Conservation (phyloP, 306 rosid species). For the Sindora glabra region DNA sequence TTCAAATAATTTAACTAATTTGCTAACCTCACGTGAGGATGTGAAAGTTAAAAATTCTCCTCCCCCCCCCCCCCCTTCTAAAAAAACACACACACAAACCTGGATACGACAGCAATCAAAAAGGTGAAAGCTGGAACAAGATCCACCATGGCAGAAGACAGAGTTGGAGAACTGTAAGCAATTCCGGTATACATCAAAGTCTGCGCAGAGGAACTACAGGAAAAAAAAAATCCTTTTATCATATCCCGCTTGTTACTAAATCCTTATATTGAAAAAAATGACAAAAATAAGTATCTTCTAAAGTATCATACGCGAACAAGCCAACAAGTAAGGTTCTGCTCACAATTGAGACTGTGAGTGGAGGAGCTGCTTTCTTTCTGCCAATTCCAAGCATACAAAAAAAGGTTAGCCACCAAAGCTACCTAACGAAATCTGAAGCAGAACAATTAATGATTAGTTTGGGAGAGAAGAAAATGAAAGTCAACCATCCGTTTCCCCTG, state of each 20-base stretch:
- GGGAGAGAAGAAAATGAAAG: not conserved
- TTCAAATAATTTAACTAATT: too few species aligned
- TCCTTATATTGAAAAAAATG: not conserved
- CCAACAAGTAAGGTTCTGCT: too few species aligned
- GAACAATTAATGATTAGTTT: too few species aligned
- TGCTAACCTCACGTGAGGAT: too few species aligned
- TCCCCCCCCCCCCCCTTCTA: too few species aligned
- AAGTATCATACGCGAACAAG: slow-evolving; percentile 12
- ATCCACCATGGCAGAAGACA: slow-evolving; percentile 31
- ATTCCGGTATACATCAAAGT: slow-evolving; percentile 24
- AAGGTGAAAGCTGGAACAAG: slow-evolving; percentile 47
- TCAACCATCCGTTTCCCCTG: too few species aligned
- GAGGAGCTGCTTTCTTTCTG: too few species aligned
- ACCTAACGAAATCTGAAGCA: not conserved
- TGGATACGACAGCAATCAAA: slow-evolving; percentile 23
- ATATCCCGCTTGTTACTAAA: too few species aligned
- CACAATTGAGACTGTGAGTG: too few species aligned
- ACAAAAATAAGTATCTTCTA: not conserved
- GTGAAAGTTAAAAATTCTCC: too few species aligned
- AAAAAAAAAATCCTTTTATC: not conserved
- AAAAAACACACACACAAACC: slow-evolving; percentile 40
- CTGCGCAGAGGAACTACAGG: slow-evolving; percentile 16
- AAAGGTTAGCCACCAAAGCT: not conserved
- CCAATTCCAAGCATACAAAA: too few species aligned
- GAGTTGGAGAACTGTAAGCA: slow-evolving; percentile 39